A percentile compares a stretch with the other conserved stretches of the same genome.
Conservation (phyloP, 2,329 filamentous ascomycete species). For the Pyrenophora seminiperda region DNA sequence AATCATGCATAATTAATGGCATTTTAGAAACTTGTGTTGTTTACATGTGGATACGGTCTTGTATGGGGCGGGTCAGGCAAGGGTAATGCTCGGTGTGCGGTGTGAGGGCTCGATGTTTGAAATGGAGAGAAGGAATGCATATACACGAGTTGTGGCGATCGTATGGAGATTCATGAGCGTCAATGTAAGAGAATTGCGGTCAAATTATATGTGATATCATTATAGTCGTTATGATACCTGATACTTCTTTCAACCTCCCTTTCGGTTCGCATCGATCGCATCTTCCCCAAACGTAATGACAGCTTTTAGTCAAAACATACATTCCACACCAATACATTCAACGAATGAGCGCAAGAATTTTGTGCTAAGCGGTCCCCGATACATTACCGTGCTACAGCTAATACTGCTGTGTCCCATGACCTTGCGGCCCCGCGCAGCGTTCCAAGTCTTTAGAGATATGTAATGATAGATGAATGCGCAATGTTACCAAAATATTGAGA, state of each 20-base stretch:
- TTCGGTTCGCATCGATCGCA: background rate
- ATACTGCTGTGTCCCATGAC: constrained; percentile 17
- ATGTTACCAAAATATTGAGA: background rate
- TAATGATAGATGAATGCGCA: constrained; percentile 16
- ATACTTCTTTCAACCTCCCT: constrained; percentile 1
- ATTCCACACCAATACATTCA: constrained; percentile 9
- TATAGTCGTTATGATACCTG: constrained; percentile 14
- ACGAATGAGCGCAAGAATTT: constrained; percentile 10
- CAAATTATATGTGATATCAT: constrained; percentile 6
- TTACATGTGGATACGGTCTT: constrained; percentile 1
- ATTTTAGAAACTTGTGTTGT: background rate
- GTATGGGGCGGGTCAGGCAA: background rate
- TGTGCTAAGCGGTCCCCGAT: constrained; percentile 2
- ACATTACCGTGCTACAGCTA: constrained; percentile 16
- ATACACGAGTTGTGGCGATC: background rate
- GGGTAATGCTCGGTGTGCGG: background rate
- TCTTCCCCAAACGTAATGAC: constrained; percentile 3
- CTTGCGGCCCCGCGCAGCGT: constrained; percentile 27
- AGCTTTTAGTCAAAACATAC: constrained; percentile 12
- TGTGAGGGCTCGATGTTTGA: constrained; percentile 1
- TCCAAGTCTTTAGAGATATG: constrained; percentile 26
- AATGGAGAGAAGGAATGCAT: background rate
- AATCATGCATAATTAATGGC: constrained; percentile 10
- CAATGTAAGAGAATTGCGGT: background rate
- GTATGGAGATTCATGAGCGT: no score